Base-by-base conservation (phyloP, 1,139 yeast genomes). In the Saccharomyces pastorianus region DNA sequence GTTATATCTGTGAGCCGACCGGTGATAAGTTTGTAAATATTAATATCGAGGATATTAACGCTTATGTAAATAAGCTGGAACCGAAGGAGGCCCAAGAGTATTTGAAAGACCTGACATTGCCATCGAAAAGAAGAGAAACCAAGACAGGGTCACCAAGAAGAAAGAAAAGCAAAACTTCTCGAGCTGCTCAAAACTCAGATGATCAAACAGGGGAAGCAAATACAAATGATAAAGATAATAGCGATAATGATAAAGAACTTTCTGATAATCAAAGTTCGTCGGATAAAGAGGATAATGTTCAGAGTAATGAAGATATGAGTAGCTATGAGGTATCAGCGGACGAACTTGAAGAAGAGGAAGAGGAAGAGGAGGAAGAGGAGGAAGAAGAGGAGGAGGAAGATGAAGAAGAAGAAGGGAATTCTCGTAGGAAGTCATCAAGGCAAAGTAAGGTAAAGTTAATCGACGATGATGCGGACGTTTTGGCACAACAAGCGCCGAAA, bases 1-100 rank as follows among this genome's bases (percentile, higher is more conserved):
- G 56, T 4, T 61, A 56, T 47, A 59, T 60, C 2, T 64, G 64
- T 52, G 59, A 57, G 25, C 64, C 66, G 1, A 47, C 49, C 6
- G 61, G 63, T 2, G 50, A 50, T 3, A 50, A 58, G 32, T 60
- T 63, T 50, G 60, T 53, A 4, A 49, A 57, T 0, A 55, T 67
- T 26, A 60, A 63, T 47, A 57, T 66, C 17, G 50, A 41, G n/a
- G 53, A 53, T n/a, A 61, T 61, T 47, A 51, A 48, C n/a, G 58
- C 50, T 20, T 53, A 58, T 20, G 44, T 56, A 11, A 20, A 41
- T 2, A 47, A 51, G 4, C 47, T 51, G 26, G 60, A 59, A 14
- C 60, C 64, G 3, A 64, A 60, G 52, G 52, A 53, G 6, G 57
- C 61, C 27, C 58, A 61, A 51, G 56, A 51, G 14, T 61, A 56